Evolutionary conservation across 352 stramenopile species (phyloP), one percentile per base, ranked within the genome.

Genomic region (Globisporangium emineosum): DNA sequence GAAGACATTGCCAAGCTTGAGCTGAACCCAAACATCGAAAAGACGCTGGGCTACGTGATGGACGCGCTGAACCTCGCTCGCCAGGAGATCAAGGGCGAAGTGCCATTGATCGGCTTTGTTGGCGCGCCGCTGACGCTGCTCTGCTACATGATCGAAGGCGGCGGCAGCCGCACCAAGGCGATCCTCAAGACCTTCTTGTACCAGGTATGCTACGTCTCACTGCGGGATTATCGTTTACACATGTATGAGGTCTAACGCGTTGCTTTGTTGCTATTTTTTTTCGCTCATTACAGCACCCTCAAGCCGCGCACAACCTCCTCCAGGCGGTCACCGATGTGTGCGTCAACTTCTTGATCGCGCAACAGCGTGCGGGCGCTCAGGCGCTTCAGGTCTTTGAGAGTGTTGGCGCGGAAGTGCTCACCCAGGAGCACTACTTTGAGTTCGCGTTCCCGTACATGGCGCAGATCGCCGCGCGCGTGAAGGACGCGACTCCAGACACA

Each of bases 71-170:
- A 94, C 65, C 76, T 97, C 60, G 98, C 98, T 66, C 90, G 90
- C 12, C 71, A 97, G 67, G 78, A 91, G 62, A 91, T 97, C 65
- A 86, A 97, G 43, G 88, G 88, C 33, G 79, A 94, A 62, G 93
- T 98, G n/a, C 93, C 94, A n/a, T 77, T 99, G 2, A 99, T 99
- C 70, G 97, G 97, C 49, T 99, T 99, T 75, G 96, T 91, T n/a
- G 97, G 97, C 32, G 97, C 88, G 17, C 97, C 97, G 13, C 96
- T 97, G 65, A 99, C 97, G 37, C 86, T 99, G 47, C 84, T 99
- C 55, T 98, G 94, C 79, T 99, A 99, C 83, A 99, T 99, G 95
- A 96, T 99, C 29, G 97, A 98, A 55, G 97, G 97, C 64, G 94
- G 94, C 27, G 96, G 92, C 40, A 98, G 94, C 66, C 97, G 97